phyloP scores from a whole-genome alignment of 1,139 yeast genomes.

The Candida buenavistaensis region DNA sequence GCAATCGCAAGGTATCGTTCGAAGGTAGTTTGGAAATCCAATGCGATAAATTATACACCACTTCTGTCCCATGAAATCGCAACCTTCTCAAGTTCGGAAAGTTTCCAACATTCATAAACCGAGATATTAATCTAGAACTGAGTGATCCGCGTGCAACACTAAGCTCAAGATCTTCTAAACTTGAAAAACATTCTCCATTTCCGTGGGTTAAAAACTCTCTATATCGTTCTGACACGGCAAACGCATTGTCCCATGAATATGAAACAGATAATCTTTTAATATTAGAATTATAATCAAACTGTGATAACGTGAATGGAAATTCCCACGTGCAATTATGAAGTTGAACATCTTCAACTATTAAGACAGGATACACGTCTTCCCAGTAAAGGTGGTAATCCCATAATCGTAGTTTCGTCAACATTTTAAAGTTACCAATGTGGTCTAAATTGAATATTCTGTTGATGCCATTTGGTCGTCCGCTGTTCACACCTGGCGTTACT shows the following conservation, averaged over 20 bases:
- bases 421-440: conserved; percentile 29
- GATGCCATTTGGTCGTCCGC: conserved; percentile 10
- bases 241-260: conserved; percentile 30
- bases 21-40: background rate
- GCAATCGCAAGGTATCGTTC: too few species aligned
- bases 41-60: background rate
- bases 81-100: background rate
- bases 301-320: conserved; percentile 38
- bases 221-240: conserved; percentile 40
- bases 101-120: background rate
- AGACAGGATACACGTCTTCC: conserved; percentile 18
- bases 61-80: background rate
- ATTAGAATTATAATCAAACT: conserved; percentile 32
- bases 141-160: background rate
- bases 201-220: conserved; percentile 26
- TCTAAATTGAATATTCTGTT: conserved; percentile 31
- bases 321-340: conserved; percentile 46
- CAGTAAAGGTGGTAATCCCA: conserved; percentile 35
- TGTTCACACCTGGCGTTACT: background rate
- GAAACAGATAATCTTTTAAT: conserved; percentile 21
- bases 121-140: background rate
- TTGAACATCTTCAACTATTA: conserved; percentile 15
- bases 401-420: conserved; percentile 23
- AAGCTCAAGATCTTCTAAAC: conserved; percentile 16
- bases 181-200: conserved; percentile 18